Evolutionary conservation across 1,284 basidiomycete species (phyloP).

Genomic region (Schizophyllum amplum): DNA sequence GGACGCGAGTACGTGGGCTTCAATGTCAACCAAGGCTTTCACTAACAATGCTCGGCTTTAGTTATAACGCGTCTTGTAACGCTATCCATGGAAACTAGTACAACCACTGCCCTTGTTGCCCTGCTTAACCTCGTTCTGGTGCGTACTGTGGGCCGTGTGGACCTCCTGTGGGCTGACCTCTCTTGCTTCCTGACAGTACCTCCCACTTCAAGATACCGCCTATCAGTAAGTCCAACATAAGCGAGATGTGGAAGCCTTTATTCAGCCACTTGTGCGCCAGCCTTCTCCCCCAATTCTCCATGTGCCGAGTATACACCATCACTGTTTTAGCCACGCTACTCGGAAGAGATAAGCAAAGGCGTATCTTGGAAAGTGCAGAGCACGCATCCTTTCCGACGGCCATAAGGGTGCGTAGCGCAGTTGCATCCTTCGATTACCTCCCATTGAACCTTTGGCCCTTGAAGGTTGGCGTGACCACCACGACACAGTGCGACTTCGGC

Average conservation of each 20-base stretch:
- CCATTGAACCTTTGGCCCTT: not conserved
- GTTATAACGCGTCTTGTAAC: not conserved
- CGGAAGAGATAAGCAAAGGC: conserved; percentile 1
- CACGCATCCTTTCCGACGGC: not conserved
- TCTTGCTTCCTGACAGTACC: conserved; percentile 1
- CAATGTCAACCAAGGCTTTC: no score
- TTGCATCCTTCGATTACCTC: not conserved
- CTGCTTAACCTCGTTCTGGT: conserved; percentile 9
- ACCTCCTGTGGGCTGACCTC: not conserved
- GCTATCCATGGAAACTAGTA: conserved; percentile 7
- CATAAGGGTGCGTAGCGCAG: not conserved
- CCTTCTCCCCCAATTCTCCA: conserved; percentile 11
- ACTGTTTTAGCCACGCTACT: conserved; percentile 8
- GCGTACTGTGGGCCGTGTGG: not conserved
- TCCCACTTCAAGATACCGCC: not conserved
- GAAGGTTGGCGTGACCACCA: not conserved
- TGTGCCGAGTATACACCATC: conserved; percentile 9
- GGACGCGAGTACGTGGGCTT: not conserved
- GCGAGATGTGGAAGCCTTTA: not conserved
- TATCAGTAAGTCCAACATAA: conserved; percentile 3
- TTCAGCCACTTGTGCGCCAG: not conserved
- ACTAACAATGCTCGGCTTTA: not conserved
- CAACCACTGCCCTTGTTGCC: conserved; percentile 3
- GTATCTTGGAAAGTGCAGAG: not conserved
- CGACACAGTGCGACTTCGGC: not conserved